Conservation (phyloP, 106 monocot species). For the Hemerocallis citrina region DNA sequence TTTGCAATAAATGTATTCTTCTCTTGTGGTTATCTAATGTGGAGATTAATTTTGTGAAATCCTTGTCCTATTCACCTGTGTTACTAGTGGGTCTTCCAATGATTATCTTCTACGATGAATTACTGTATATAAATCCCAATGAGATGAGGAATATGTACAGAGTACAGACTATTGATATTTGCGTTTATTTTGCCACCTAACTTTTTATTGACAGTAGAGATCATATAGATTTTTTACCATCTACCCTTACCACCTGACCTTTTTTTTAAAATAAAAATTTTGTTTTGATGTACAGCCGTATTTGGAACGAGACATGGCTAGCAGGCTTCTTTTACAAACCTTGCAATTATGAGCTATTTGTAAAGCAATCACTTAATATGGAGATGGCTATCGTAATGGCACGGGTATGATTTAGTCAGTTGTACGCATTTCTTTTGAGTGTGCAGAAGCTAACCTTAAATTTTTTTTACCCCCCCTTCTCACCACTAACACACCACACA, state of each 20-base stretch:
- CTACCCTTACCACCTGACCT: not conserved
- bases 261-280: not conserved
- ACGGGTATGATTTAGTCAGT: slow-evolving; percentile 51
- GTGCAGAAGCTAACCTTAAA: no score
- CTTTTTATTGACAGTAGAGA: not conserved
- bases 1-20: not conserved
- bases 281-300: slow-evolving; percentile 43
- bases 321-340: slow-evolving; percentile 91
- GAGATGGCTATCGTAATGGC: slow-evolving; percentile 98
- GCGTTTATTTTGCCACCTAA: not conserved
- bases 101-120: not conserved
- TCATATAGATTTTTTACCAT: not conserved
- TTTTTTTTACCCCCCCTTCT: no score
- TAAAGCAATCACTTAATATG: slow-evolving; percentile 96
- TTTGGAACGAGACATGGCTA: slow-evolving; percentile 96
- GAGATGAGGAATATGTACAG: not conserved
- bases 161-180: not conserved
- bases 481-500: no score
- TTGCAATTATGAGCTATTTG: slow-evolving; percentile 92
- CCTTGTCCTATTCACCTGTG: no score
- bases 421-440: no score
- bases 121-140: not conserved
- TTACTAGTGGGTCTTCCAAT: not conserved
- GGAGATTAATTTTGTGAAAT: no score
- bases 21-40: not conserved